Evolutionary conservation across 1,284 basidiomycete species (phyloP).

Genomic region (Exobasidium cylindrosporum): DNA sequence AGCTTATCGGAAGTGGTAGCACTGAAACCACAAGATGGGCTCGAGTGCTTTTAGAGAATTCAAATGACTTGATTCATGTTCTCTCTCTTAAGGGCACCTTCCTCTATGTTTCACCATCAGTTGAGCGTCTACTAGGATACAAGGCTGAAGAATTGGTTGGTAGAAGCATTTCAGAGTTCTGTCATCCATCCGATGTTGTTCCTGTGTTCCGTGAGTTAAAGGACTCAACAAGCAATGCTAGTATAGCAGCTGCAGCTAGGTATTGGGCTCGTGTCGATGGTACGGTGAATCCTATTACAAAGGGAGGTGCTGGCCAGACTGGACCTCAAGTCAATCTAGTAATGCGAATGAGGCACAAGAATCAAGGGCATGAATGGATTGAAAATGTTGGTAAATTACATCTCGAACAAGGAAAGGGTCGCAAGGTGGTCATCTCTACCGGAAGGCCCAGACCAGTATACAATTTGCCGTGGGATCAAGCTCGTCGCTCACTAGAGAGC

Average conservation of each 20-base stretch:
- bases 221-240: constrained; percentile 62
- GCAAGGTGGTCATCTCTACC: constrained; percentile 49
- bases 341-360: constrained; percentile 48
- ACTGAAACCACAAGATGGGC: constrained; percentile 42
- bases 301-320: constrained; percentile 49
- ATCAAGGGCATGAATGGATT: constrained; percentile 42
- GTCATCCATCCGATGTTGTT: constrained; percentile 83
- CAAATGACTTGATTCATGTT: constrained; percentile 76
- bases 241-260: constrained; percentile 47
- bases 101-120: constrained; percentile 73
- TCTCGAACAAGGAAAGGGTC: constrained; percentile 51
- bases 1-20: constrained; percentile 15
- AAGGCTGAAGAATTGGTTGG: constrained; percentile 74
- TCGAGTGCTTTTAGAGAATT: constrained; percentile 40
- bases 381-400: constrained; percentile 48
- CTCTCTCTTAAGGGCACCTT: constrained; percentile 90
- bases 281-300: constrained; percentile 42
- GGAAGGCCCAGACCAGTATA: constrained; percentile 43
- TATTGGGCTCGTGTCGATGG: constrained; percentile 34
- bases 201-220: constrained; percentile 90
- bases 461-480: constrained; percentile 43
- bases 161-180: constrained; percentile 71
- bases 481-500: constrained; percentile 27
- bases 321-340: constrained; percentile 47
- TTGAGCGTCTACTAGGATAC: constrained; percentile 46